Evolutionary conservation across 2,329 filamentous ascomycete species (phyloP).

Genomic region (Dactylellina cionopaga): DNA sequence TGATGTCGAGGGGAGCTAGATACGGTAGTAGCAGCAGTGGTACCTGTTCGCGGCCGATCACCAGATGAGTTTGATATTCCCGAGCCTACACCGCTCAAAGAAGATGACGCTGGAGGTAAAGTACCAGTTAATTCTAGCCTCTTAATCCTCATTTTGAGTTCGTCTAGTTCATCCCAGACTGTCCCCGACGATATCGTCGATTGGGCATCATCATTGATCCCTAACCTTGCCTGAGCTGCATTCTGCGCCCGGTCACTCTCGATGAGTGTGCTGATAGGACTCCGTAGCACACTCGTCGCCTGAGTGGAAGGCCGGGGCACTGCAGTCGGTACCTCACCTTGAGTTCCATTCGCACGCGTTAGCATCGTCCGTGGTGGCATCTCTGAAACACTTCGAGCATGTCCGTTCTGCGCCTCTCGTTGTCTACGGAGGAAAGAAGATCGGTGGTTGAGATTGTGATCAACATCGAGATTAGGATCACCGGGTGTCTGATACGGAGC

Average conservation of each 20-base stretch:
- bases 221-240: conserved; percentile 46
- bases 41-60: conserved; percentile 88
- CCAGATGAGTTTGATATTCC: conserved; percentile 74
- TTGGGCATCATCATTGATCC: conserved; percentile 73
- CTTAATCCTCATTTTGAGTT: conserved; percentile 90
- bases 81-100: conserved; percentile 77
- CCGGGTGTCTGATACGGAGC: conserved; percentile 40
- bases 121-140: conserved; percentile 91
- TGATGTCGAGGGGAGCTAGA: conserved; percentile 85
- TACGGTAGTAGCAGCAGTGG: conserved; percentile 87
- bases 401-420: conserved; percentile 38
- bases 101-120: conserved; percentile 77
- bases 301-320: conserved; percentile 40
- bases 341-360: conserved; percentile 47
- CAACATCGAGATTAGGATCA: conserved; percentile 19
- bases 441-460: conserved; percentile 37
- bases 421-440: conserved; percentile 42
- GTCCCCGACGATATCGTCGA: conserved; percentile 85
- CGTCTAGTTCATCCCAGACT: conserved; percentile 97
- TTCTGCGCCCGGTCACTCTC: conserved; percentile 52
- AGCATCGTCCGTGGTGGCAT: conserved; percentile 47
- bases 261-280: conserved; percentile 45
- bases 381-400: conserved; percentile 46
- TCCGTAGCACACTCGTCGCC: conserved; percentile 29
- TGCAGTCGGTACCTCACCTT: conserved; percentile 40